Percentiles rank a stretch among this genome's conserved stretches.
phyloP scores from a whole-genome alignment of 345 rosid genomes.

The Ceriops decandra region DNA sequence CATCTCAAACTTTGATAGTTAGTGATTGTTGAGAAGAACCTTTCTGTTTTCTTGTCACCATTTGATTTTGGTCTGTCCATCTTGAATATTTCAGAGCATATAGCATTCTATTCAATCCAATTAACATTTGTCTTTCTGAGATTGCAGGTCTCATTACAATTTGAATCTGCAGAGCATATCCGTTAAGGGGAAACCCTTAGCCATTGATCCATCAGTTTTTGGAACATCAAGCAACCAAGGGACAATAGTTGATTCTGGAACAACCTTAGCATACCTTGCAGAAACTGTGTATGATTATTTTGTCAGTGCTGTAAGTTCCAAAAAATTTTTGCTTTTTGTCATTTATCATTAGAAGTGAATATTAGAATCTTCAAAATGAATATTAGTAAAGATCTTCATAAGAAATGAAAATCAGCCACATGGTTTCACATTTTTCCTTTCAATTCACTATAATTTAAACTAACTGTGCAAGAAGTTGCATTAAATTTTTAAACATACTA shows the following conservation, averaged over 20 bases:
- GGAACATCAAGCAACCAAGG: slow-evolving; percentile 67
- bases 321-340: neutral
- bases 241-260: slow-evolving; percentile 93
- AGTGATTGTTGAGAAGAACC: neutral
- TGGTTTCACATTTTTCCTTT: neutral
- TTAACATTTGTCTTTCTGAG: slow-evolving; percentile 20
- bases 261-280: slow-evolving; percentile 91
- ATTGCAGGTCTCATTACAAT: slow-evolving; percentile 94
- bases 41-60: neutral
- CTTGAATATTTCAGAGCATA: neutral
- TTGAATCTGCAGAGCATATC: slow-evolving; percentile 84
- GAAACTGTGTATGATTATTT: slow-evolving; percentile 69
- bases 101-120: neutral
- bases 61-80: neutral
- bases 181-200: slow-evolving; percentile 57
- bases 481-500: neutral
- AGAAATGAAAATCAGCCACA: no score
- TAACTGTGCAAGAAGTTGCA: neutral
- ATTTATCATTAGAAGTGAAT: neutral
- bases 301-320: slow-evolving; percentile 64
- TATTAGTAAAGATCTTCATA: no score
- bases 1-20: neutral
- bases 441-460: neutral
- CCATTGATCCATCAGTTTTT: slow-evolving; percentile 69
- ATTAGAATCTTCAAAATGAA: neutral